Conservation (phyloP, 2,329 filamentous ascomycete species). For the Arthrinium puccinioides region DNA sequence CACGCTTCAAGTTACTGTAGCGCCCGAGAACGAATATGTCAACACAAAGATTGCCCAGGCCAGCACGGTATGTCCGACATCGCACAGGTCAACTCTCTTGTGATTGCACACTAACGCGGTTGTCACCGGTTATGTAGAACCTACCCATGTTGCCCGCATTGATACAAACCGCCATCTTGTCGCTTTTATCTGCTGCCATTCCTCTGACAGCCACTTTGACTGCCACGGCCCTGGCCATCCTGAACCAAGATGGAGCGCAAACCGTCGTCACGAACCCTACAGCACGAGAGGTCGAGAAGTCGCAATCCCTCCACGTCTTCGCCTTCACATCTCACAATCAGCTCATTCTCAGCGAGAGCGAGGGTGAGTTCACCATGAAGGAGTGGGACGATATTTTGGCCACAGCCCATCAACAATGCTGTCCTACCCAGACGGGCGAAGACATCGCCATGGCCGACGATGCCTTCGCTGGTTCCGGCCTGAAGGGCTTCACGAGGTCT, state of each 20-base stretch:
- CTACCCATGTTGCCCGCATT: slow-evolving; percentile 74
- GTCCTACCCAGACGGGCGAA: slow-evolving; percentile 26
- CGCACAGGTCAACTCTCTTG: too few relatives aligned
- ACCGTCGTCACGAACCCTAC: slow-evolving; percentile 53
- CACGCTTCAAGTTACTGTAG: slow-evolving; percentile 66
- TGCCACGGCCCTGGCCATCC: slow-evolving; percentile 56
- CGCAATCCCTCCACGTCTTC: slow-evolving; percentile 73
- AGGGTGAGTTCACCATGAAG: slow-evolving; percentile 67
- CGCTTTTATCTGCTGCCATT: slow-evolving; percentile 74
- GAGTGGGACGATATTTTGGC: slow-evolving; percentile 69
- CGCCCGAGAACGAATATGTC: slow-evolving; percentile 60
- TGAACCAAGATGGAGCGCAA: slow-evolving; percentile 28
- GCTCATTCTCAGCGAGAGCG: slow-evolving; percentile 72
- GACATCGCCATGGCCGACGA: slow-evolving; percentile 40
- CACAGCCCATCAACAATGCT: slow-evolving; percentile 60
- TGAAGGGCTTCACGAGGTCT: slow-evolving; percentile 56
- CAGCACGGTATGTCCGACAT: slow-evolving; percentile 43
- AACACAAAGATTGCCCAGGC: slow-evolving; percentile 54
- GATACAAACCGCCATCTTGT: slow-evolving; percentile 70
- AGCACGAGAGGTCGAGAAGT: slow-evolving; percentile 51
- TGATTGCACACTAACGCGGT: too few relatives aligned
- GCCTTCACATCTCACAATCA: slow-evolving; percentile 70
- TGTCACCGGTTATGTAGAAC: slow-evolving; percentile 41
- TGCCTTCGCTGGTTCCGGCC: slow-evolving; percentile 35
- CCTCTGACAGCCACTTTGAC: slow-evolving; percentile 69